Evolutionary conservation across 2,329 filamentous ascomycete genomes (phyloP).

Genomic region (Venturia asperata): DNA sequence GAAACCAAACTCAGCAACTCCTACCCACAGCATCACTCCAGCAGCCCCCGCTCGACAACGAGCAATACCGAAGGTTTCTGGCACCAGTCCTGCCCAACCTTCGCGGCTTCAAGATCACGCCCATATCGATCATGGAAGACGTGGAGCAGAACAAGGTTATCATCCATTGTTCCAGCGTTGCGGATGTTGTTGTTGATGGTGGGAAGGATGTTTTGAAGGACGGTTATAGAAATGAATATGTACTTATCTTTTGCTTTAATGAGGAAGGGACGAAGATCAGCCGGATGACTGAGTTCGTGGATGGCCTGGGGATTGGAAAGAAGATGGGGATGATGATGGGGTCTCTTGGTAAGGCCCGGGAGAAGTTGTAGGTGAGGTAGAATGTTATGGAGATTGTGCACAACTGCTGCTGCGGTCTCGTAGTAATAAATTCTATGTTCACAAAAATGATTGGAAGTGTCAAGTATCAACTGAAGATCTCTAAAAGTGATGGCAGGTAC

Average conservation of each 20-base stretch:
- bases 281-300: conserved; percentile 1
- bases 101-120: not conserved
- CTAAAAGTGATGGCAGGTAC: too few species aligned
- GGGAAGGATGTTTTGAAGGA: not conserved
- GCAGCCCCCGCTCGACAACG: not conserved
- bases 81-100: not conserved
- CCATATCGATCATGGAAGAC: not conserved
- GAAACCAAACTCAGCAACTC: not conserved
- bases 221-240: not conserved
- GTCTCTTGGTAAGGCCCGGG: not conserved
- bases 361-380: not conserved
- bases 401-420: too few species aligned
- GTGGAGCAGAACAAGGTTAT: not conserved
- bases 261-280: not conserved
- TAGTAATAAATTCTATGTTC: too few species aligned
- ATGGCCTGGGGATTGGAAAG: not conserved
- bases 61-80: not conserved
- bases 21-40: not conserved
- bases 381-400: not conserved
- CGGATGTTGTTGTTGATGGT: not conserved
- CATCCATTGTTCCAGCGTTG: not conserved
- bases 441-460: too few species aligned
- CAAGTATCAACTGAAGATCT: too few species aligned
- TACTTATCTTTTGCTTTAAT: not conserved
- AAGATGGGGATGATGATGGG: conserved; percentile 5